phyloP scores from a whole-genome alignment of 495 filamentous ascomycete genomes.

The Echria macrotheca region DNA sequence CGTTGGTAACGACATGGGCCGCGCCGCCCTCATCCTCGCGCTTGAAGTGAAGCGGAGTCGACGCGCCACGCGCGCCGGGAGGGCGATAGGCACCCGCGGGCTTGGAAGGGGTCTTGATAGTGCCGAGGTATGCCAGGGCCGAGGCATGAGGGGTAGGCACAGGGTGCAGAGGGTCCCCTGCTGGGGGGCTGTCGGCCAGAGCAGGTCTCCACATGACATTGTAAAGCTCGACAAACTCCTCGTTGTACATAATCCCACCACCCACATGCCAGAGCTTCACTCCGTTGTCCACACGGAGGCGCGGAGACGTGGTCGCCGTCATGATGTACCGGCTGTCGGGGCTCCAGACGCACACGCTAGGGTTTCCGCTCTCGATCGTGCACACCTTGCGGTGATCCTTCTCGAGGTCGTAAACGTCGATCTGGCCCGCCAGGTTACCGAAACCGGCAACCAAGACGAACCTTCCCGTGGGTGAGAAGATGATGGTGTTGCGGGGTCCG shows the following conservation, averaged over 20 bases:
- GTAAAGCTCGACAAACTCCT: constrained; percentile 91
- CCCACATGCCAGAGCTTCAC: constrained; percentile 92
- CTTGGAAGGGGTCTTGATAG: constrained; percentile 86
- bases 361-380: constrained; percentile 92
- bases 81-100: constrained; percentile 93
- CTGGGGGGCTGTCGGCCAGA: constrained; percentile 49
- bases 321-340: constrained; percentile 92
- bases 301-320: constrained; percentile 92
- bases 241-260: constrained; percentile 87
- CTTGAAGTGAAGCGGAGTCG: constrained; percentile 91
- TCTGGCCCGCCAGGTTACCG: constrained; percentile 93
- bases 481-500: constrained; percentile 85
- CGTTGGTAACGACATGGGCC: constrained; percentile 75
- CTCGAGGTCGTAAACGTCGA: constrained; percentile 94
- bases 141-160: constrained; percentile 79
- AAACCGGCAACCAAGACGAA: constrained; percentile 94
- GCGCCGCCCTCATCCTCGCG: constrained; percentile 95
- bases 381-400: constrained; percentile 84
- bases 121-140: constrained; percentile 74
- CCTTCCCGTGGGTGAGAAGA: constrained; percentile 89
- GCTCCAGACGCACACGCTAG: constrained; percentile 93
- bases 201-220: constrained; percentile 87
- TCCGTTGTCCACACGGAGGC: constrained; percentile 93
- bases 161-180: constrained; percentile 68
- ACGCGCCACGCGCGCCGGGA: constrained; percentile 85